Evolutionary conservation across 1,284 basidiomycete genomes (phyloP), one percentile per base, ranked within the genome.

Genomic region (Tetrapyrgos nigripes): DNA sequence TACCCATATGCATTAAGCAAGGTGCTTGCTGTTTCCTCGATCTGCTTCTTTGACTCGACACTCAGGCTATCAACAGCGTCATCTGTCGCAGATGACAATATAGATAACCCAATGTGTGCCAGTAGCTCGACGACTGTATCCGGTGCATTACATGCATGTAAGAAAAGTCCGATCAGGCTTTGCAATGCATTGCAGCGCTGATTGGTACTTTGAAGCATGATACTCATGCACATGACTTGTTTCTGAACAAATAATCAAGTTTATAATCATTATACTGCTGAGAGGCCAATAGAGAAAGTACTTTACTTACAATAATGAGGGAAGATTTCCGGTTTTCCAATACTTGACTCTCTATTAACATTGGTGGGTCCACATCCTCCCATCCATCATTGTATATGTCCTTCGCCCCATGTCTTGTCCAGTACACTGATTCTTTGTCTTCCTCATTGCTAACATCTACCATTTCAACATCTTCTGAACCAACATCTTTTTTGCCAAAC

Each of bases 111-210:
- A 19, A 68, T 58, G n/a, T 61, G 66, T 23, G 69, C 61, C 2
- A 75, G 62, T 1, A 66, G 24, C 14, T 70, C 61, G n/a, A 70
- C 53, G 2, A 72, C 66, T 17, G 60, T 66, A 35, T 73, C 63
- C 1, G 70, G 66, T 2, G 65, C 46, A 24, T 60, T 61, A 43
- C 61, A 64, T 0, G 70, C 62, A 45, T 75, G 74, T 6, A 73
- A 51, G 50, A 72, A 74, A 0, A 75, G 53, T 2, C 69, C 67
- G 3, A 69, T 33, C 0, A 69, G 27, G 37, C 60, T 66, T 48
- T 70, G 68, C 1, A 75, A 55, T 0, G 62, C 44, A 59, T 76
- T 74, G 43, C 68, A 67, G 26, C 60, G 57, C 28, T 67, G 62
- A 78, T 54, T 0, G 58, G 62, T 0, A 66, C 61, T 0, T 27